A percentile compares a stretch with the other conserved stretches of the same genome.
phyloP scores from a whole-genome alignment of 768 basidiomycete species.

The Mycena albidolilacea region DNA sequence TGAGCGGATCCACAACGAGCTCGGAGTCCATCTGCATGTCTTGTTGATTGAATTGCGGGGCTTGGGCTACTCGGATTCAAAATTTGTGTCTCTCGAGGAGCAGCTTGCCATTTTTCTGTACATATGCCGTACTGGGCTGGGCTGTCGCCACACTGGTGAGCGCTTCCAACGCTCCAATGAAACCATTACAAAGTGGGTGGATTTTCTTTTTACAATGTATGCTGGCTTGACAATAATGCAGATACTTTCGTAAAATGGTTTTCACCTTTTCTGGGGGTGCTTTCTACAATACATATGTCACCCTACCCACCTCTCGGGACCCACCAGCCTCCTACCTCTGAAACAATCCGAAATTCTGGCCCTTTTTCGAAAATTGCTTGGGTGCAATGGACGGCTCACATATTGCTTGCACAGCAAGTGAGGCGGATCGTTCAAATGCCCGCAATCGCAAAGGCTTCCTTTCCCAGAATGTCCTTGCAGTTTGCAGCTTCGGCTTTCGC shows the following conservation, averaged over 20 bases:
- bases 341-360: constrained; percentile 48
- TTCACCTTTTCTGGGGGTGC: constrained; percentile 13
- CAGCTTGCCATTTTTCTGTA: too few relatives aligned
- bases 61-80: too few relatives aligned
- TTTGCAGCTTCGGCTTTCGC: constrained; percentile 44
- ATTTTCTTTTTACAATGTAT: background rate
- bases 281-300: constrained; percentile 39
- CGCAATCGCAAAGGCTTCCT: constrained; percentile 47
- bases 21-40: too few relatives aligned
- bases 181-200: constrained; percentile 37
- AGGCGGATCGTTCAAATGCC: constrained; percentile 16
- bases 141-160: too few relatives aligned
- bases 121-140: too few relatives aligned
- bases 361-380: constrained; percentile 45
- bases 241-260: constrained; percentile 31
- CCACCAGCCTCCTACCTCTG: constrained; percentile 36
- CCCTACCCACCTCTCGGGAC: constrained; percentile 27
- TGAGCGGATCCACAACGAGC: too few relatives aligned
- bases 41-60: too few relatives aligned
- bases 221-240: background rate
- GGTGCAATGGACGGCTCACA: constrained; percentile 52
- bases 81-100: too few relatives aligned
- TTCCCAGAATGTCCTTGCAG: constrained; percentile 46
- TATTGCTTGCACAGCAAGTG: constrained; percentile 36
- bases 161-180: constrained; percentile 34